Percentiles rank a stretch among this genome's conserved stretches.
These are phyloP conservation scores for Verticillium klebahnii DNA, from an alignment of 2,329 filamentous ascomycete species.

Conservation along the genomic window DNA sequence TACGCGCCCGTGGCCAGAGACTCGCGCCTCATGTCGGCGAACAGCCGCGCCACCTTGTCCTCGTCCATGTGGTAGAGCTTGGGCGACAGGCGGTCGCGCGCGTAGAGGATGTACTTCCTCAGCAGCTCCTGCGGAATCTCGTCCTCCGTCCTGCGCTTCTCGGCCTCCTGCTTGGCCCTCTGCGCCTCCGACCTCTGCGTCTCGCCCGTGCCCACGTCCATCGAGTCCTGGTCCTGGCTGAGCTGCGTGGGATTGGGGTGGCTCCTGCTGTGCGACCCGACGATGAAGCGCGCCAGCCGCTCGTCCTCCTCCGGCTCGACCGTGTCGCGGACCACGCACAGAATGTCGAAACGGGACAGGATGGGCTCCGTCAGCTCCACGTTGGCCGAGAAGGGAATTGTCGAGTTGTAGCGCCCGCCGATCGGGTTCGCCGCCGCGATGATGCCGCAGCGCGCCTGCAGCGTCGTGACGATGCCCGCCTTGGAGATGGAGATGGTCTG, in stretches of 20 bases:
- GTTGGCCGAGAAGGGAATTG: slow-evolving; percentile 91
- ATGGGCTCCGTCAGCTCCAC: slow-evolving; percentile 97
- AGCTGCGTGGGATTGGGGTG: slow-evolving; percentile 60
- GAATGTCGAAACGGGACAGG: slow-evolving; percentile 93
- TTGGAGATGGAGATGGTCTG: slow-evolving; percentile 99
- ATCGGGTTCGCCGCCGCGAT: slow-evolving; percentile 96
- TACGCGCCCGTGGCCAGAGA: slow-evolving; percentile 92
- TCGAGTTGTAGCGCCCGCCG: slow-evolving; percentile 93
- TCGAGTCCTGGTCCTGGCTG: slow-evolving; percentile 54
- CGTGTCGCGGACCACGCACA: slow-evolving; percentile 92
- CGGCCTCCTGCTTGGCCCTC: slow-evolving; percentile 1
- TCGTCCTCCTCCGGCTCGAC: slow-evolving; percentile 92
- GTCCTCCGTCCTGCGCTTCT: slow-evolving; percentile 41
- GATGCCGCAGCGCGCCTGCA: slow-evolving; percentile 93
- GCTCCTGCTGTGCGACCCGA: slow-evolving; percentile 87
- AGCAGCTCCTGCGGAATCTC: slow-evolving; percentile 88
- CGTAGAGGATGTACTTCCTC: slow-evolving; percentile 95
- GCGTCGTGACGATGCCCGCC: slow-evolving; percentile 93
- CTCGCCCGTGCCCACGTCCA: slow-evolving; percentile 59
- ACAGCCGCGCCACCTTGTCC: slow-evolving; percentile 90
- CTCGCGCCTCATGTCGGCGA: slow-evolving; percentile 94
- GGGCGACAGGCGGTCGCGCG: slow-evolving; percentile 80
- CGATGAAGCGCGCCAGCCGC: slow-evolving; percentile 88
- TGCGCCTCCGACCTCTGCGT: slow-evolving; percentile 24
- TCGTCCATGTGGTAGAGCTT: slow-evolving; percentile 98